Percentiles rank a stretch among this genome's conserved stretches.
Evolutionary conservation across 2,329 filamentous ascomycete genomes (phyloP).

Genomic region (Harringtonia aguacate): DNA sequence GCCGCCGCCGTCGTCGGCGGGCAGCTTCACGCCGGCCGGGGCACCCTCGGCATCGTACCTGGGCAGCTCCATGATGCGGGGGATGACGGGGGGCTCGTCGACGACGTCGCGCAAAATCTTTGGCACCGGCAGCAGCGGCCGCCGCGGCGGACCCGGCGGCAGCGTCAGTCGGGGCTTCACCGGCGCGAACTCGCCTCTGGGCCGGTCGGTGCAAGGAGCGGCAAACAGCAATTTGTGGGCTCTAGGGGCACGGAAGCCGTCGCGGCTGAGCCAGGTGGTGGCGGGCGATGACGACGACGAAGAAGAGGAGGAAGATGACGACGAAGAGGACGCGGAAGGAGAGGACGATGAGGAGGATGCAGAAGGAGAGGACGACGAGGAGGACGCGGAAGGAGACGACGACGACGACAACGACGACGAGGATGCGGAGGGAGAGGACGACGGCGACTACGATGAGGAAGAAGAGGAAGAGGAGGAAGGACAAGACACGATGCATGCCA

Average conservation of each 20-base stretch:
- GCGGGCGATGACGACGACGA: constrained; percentile 25
- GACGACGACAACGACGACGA: constrained; percentile 25
- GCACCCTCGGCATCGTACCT: constrained; percentile 44
- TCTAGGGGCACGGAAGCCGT: constrained; percentile 26
- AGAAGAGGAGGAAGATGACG: constrained; percentile 26
- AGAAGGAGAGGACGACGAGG: neutral
- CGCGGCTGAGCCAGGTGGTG: constrained; percentile 37
- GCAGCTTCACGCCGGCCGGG: constrained; percentile 45
- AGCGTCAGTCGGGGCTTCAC: constrained; percentile 18
- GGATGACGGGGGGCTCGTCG: constrained; percentile 11
- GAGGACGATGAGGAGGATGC: constrained; percentile 30
- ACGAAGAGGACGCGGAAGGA: constrained; percentile 26
- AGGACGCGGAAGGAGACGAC: constrained; percentile 26
- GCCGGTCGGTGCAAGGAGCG: constrained; percentile 31
- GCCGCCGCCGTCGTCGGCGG: constrained; percentile 39
- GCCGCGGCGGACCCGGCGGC: neutral
- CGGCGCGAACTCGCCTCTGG: constrained; percentile 30
- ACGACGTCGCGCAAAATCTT: constrained; percentile 8
- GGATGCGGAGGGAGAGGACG: constrained; percentile 21
- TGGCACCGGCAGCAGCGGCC: neutral
- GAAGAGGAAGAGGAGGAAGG: constrained; percentile 26
- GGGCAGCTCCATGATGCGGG: constrained; percentile 42
- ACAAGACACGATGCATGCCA: constrained; percentile 21
- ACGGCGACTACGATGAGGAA: constrained; percentile 15
- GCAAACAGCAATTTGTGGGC: constrained; percentile 1